Evolutionary conservation across 139 green algal genomes (phyloP).

Genomic region (Tetraselmis striata): DNA sequence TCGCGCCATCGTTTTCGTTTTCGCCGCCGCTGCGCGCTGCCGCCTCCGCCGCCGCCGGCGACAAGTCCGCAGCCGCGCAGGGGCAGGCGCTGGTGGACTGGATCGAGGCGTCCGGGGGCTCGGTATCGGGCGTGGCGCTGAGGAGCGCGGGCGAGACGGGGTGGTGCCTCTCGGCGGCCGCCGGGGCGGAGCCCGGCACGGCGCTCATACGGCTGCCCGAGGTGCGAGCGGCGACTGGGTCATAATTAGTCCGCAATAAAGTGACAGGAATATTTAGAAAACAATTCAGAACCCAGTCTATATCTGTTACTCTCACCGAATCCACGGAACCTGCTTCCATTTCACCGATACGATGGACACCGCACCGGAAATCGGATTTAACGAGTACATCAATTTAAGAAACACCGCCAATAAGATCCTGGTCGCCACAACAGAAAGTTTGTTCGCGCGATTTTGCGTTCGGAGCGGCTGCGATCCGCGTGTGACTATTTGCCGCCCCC

Average conservation of each 20-base stretch:
- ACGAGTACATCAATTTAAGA: neutral
- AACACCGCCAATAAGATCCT: neutral
- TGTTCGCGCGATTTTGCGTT: neutral
- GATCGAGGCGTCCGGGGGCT: neutral
- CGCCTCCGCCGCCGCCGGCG: too few relatives aligned
- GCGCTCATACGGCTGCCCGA: neutral
- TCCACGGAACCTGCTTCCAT: too few relatives aligned
- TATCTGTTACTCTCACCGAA: too few relatives aligned
- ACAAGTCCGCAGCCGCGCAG: neutral
- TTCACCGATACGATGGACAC: neutral
- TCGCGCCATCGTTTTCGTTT: too few relatives aligned
- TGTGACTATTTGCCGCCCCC: too few relatives aligned
- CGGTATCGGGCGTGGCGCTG: neutral
- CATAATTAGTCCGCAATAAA: neutral
- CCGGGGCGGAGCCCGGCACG: too few relatives aligned
- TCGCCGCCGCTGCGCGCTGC: too few relatives aligned
- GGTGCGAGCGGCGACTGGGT: neutral
- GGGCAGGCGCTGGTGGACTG: neutral
- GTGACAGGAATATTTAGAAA: neutral
- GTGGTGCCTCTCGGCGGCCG: neutral
- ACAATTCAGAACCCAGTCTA: neutral
- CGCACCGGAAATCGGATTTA: neutral
- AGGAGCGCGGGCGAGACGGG: neutral
- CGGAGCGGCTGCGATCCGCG: too few relatives aligned
- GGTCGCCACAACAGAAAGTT: neutral